These are phyloP conservation scores for Entelexis paramagnoliae DNA, from an alignment of 1,139 yeast genomes.

Conservation along the genomic window DNA sequence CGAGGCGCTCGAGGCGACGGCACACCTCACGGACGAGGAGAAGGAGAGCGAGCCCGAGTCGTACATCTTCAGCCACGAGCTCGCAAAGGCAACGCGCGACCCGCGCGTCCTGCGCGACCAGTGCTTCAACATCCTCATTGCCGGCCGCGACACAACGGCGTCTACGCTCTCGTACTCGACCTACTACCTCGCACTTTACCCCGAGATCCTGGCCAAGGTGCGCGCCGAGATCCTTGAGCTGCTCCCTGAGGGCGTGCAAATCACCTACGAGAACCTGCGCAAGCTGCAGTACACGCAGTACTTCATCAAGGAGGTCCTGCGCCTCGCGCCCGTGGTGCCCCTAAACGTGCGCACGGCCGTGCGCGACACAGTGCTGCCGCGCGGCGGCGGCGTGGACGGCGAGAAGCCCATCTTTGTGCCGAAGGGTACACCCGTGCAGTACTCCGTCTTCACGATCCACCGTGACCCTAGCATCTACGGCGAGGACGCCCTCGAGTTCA, in stretches of 20 bases:
- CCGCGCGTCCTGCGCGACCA: conserved; percentile 42
- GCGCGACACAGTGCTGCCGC: conserved; percentile 38
- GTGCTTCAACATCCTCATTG: conserved; percentile 41
- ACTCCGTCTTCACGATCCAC: conserved; percentile 48
- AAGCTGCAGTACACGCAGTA: conserved; percentile 37
- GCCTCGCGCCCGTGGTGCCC: conserved; percentile 29
- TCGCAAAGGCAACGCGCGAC: conserved; percentile 41
- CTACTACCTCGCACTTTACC: conserved; percentile 40
- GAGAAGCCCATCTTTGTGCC: conserved; percentile 42
- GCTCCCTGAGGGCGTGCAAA: conserved; percentile 16
- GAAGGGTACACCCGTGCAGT: conserved; percentile 47
- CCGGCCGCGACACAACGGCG: conserved; percentile 49
- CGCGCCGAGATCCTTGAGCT: conserved; percentile 32
- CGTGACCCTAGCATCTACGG: conserved; percentile 46
- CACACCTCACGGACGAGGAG: conserved; percentile 1
- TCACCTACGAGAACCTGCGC: conserved; percentile 43
- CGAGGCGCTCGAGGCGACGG: conserved; percentile 18
- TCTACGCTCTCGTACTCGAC: conserved; percentile 40
- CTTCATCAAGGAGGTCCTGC: conserved; percentile 27
- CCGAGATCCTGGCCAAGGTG: conserved; percentile 32
- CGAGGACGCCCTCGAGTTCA: conserved; percentile 38
- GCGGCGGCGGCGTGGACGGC: conserved; percentile 43
- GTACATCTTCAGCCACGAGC: conserved; percentile 42
- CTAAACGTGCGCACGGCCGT: conserved; percentile 27
- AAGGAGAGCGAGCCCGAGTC: not conserved